Evolutionary conservation across 441 rosid species (phyloP).

Genomic region (Gossypium schwendimanii): DNA sequence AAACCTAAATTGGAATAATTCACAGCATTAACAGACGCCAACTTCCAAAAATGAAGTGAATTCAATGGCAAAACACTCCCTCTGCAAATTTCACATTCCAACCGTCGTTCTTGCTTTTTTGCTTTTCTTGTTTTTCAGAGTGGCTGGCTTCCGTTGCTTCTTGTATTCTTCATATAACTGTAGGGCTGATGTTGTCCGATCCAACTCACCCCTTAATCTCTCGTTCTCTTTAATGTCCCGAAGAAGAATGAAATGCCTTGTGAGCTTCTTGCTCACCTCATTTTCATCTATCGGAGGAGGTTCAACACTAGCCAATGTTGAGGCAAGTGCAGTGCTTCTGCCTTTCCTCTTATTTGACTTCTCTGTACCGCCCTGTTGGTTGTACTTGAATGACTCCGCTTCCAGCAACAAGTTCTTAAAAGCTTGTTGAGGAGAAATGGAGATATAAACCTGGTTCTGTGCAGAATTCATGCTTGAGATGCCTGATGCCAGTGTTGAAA

Average conservation of each 20-base stretch:
- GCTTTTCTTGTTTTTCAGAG: conserved; percentile 19
- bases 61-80: not conserved
- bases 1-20: not conserved
- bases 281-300: conserved; percentile 31
- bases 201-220: conserved; percentile 47
- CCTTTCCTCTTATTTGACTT: conserved; percentile 44
- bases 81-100: not conserved
- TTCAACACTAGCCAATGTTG: conserved; percentile 1
- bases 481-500: conserved; percentile 54
- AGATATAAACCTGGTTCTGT: conserved; percentile 51
- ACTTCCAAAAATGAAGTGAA: not conserved
- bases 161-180: conserved; percentile 45
- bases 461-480: conserved; percentile 52
- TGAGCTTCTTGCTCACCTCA: conserved; percentile 44
- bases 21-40: not conserved
- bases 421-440: conserved; percentile 65
- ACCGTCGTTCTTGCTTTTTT: not conserved
- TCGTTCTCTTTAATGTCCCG: conserved; percentile 49
- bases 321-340: conserved; percentile 19
- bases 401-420: conserved; percentile 50
- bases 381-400: conserved; percentile 48
- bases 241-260: conserved; percentile 46
- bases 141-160: conserved; percentile 33
- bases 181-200: conserved; percentile 27
- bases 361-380: conserved; percentile 24